Percentiles rank a stretch among this genome's conserved stretches.
Conservation (phyloP, 495 filamentous ascomycete species). For the Hypoxylon crocopeplum region DNA sequence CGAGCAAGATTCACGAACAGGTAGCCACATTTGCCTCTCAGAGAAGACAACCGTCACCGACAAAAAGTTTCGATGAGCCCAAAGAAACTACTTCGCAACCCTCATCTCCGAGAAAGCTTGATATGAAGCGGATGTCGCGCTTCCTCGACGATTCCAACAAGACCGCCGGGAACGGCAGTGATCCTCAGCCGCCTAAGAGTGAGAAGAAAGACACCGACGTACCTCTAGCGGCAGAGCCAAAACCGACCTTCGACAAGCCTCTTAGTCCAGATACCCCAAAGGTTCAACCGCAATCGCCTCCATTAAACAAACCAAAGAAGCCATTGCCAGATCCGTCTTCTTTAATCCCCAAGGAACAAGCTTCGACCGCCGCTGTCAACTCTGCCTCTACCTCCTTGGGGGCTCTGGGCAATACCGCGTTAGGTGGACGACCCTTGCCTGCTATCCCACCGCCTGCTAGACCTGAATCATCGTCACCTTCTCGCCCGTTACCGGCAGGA, state of each 20-base stretch:
- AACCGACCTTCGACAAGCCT: slow-evolving; percentile 23
- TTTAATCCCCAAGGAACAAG: slow-evolving; percentile 34
- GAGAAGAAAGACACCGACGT: slow-evolving; percentile 11
- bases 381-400: slow-evolving; percentile 42
- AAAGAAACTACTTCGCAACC: slow-evolving; percentile 49
- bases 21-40: slow-evolving; percentile 49
- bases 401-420: slow-evolving; percentile 49
- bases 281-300: slow-evolving; percentile 28
- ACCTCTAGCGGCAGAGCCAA: slow-evolving; percentile 16
- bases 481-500: slow-evolving; percentile 23
- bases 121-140: slow-evolving; percentile 59
- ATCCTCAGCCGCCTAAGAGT: slow-evolving; percentile 27
- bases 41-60: slow-evolving; percentile 39
- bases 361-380: slow-evolving; percentile 45
- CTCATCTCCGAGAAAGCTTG: slow-evolving; percentile 59
- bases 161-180: slow-evolving; percentile 20
- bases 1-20: slow-evolving; percentile 53
- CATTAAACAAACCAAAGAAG: slow-evolving; percentile 25
- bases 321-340: slow-evolving; percentile 32
- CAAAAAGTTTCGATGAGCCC: slow-evolving; percentile 42
- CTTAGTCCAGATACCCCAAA: slow-evolving; percentile 18
- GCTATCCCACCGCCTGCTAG: slow-evolving; percentile 2
- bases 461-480: slow-evolving; percentile 10
- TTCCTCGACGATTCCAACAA: slow-evolving; percentile 52
- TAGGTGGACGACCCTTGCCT: slow-evolving; percentile 41